These are phyloP conservation scores for Microdochium nivale DNA, from an alignment of 2,329 filamentous ascomycete genomes.

Conservation along the genomic window DNA sequence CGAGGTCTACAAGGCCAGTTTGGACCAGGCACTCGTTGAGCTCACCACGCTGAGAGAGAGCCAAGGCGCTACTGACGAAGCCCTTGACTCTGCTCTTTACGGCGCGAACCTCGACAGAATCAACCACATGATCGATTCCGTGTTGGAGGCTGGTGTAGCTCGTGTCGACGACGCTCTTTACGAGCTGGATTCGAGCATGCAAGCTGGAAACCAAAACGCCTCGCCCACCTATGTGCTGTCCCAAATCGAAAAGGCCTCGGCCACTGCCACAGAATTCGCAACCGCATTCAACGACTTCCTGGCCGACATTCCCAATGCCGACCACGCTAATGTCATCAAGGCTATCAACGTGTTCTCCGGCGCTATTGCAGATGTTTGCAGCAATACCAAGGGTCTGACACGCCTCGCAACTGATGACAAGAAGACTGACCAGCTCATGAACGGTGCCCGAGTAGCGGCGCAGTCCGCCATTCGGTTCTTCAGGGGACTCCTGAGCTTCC, in stretches of 20 bases:
- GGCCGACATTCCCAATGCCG: conserved; percentile 86
- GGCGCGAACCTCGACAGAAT: conserved; percentile 85
- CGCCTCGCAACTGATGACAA: conserved; percentile 92
- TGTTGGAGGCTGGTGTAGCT: conserved; percentile 84
- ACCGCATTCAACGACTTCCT: conserved; percentile 99
- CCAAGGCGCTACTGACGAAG: conserved; percentile 70
- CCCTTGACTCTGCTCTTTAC: conserved; percentile 76
- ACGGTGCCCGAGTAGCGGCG: conserved; percentile 75
- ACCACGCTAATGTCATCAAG: conserved; percentile 85
- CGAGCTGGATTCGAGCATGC: conserved; percentile 95
- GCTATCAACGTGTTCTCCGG: conserved; percentile 85
- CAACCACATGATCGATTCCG: conserved; percentile 95
- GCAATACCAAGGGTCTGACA: conserved; percentile 91
- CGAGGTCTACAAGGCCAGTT: conserved; percentile 94
- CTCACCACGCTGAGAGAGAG: conserved; percentile 78
- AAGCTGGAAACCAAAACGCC: conserved; percentile 96
- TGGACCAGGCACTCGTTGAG: conserved; percentile 93
- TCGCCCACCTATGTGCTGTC: conserved; percentile 91
- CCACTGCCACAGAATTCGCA: conserved; percentile 92
- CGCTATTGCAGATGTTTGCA: conserved; percentile 85
- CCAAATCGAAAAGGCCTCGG: conserved; percentile 92
- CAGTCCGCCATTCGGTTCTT: conserved; percentile 89
- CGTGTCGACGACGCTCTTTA: conserved; percentile 95
- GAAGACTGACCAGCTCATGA: conserved; percentile 79
- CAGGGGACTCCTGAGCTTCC: conserved; percentile 86